phyloP scores from a whole-genome alignment of 768 basidiomycete genomes.

The Phlebiopsis flavidoalba region DNA sequence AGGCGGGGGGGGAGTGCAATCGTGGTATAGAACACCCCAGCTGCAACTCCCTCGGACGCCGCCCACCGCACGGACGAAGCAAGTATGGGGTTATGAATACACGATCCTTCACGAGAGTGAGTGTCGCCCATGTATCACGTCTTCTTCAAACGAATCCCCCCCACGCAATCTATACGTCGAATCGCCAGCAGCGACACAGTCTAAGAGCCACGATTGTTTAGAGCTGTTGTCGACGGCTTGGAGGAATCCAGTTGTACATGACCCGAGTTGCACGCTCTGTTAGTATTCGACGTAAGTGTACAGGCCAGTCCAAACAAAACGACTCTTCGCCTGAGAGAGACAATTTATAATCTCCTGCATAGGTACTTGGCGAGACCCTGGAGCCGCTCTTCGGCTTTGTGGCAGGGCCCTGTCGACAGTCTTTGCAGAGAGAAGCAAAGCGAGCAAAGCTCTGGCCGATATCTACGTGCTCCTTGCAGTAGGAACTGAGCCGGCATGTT shows the following conservation, averaged over 20 bases:
- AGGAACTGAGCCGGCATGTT: constrained; percentile 64
- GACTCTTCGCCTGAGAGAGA: not conserved
- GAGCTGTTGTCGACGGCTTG: constrained; percentile 57
- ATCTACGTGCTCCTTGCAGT: constrained; percentile 77
- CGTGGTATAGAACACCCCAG: too few relatives aligned
- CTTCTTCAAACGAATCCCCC: constrained; percentile 72
- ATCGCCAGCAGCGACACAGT: constrained; percentile 32
- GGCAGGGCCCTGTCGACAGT: constrained; percentile 80
- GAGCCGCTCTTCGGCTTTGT: constrained; percentile 77
- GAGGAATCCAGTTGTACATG: constrained; percentile 19
- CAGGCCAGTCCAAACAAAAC: not conserved
- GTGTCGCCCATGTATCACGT: constrained; percentile 70
- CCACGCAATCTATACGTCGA: constrained; percentile 85
- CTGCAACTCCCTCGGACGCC: too few relatives aligned
- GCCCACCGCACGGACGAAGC: constrained; percentile 47
- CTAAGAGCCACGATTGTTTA: constrained; percentile 61
- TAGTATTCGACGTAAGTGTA: constrained; percentile 3
- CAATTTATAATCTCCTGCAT: constrained; percentile 21
- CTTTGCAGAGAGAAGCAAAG: constrained; percentile 96
- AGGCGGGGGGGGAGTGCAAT: too few relatives aligned
- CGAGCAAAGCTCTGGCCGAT: constrained; percentile 86
- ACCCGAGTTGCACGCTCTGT: not conserved
- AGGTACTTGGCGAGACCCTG: constrained; percentile 68
- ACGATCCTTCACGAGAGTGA: constrained; percentile 81
- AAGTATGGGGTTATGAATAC: constrained; percentile 73